Percentiles rank a stretch among this genome's conserved stretches.
These are phyloP conservation scores for Kluyveromyces wickerhamii DNA, from an alignment of 805 yeast genomes.

Conservation along the genomic window DNA sequence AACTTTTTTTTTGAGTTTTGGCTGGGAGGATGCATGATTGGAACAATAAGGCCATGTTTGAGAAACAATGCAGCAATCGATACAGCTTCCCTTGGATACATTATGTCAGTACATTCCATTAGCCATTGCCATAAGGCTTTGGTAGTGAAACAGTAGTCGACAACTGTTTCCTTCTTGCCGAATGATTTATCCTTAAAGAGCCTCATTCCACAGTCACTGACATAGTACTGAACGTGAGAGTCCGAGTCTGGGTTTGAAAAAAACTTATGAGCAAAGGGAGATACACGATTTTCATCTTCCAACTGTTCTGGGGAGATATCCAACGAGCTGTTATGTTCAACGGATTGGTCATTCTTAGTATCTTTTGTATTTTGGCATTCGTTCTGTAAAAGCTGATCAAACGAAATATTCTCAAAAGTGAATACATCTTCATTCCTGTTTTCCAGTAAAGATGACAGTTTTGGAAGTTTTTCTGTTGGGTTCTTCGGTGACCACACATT, in stretches of 20 bases:
- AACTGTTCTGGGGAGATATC: conserved; percentile 6
- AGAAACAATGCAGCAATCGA: conserved; percentile 45
- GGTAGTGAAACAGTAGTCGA: conserved; percentile 56
- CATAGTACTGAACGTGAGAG: conserved; percentile 71
- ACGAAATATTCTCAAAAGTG: conserved; percentile 26
- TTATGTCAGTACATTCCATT: conserved; percentile 77
- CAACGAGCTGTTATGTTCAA: neutral
- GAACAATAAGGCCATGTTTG: conserved; percentile 39
- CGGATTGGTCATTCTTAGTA: neutral
- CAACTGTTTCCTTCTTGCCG: conserved; percentile 18
- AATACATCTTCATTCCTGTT: conserved; percentile 27
- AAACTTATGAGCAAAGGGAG: conserved; percentile 68
- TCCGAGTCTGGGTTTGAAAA: conserved; percentile 88
- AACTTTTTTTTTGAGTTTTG: conserved; percentile 24
- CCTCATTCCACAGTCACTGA: conserved; percentile 57
- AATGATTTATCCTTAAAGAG: conserved; percentile 39
- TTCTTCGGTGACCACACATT: conserved; percentile 61
- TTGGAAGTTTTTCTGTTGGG: conserved; percentile 42
- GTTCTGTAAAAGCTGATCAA: conserved; percentile 3
- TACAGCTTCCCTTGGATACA: conserved; percentile 44
- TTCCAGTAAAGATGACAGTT: conserved; percentile 29
- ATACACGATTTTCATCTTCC: conserved; percentile 24
- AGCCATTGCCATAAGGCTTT: conserved; percentile 81
- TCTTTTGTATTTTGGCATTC: neutral
- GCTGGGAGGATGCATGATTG: conserved; percentile 35